Evolutionary conservation across 768 basidiomycete species (phyloP).

Genomic region (Clitopilus passeckerianus): DNA sequence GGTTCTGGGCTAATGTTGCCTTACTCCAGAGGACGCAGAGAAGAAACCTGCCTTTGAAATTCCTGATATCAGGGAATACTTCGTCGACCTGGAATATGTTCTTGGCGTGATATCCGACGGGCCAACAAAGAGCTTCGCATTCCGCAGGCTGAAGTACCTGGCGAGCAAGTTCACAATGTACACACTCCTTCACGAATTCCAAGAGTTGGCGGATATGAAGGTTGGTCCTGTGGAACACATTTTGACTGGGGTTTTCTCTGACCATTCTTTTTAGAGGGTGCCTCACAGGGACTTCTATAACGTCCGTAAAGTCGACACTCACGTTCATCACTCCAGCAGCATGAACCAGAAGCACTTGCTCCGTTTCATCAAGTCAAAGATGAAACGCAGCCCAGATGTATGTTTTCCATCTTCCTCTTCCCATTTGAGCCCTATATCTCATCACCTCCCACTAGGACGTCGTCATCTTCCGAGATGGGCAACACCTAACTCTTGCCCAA

Average conservation of each 20-base stretch:
- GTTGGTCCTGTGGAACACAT: constrained; percentile 36
- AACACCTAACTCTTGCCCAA: constrained; percentile 81
- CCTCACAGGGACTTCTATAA: constrained; percentile 98
- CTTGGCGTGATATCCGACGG: constrained; percentile 91
- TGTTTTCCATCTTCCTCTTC: constrained; percentile 11
- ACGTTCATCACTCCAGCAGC: constrained; percentile 96
- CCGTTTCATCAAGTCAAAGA: constrained; percentile 98
- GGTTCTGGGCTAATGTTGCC: not conserved
- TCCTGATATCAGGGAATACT: constrained; percentile 90
- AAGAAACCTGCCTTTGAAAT: constrained; percentile 68
- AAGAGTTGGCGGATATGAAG: constrained; percentile 97
- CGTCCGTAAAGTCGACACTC: constrained; percentile 96
- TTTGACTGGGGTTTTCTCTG: not conserved
- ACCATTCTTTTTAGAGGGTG: constrained; percentile 45
- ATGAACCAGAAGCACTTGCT: constrained; percentile 99
- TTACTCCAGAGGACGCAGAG: constrained; percentile 21
- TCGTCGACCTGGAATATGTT: constrained; percentile 90
- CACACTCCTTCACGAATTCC: constrained; percentile 84
- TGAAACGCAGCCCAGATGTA: constrained; percentile 84
- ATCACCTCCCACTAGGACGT: constrained; percentile 59
- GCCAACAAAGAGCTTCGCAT: constrained; percentile 95
- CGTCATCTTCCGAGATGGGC: constrained; percentile 92
- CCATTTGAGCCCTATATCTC: not conserved
- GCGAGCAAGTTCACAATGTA: constrained; percentile 95
- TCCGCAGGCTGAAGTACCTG: constrained; percentile 85